Evolutionary conservation across 805 yeast species (phyloP), one percentile per base, ranked within the genome.

Genomic region (Lachancea dasiensis): DNA sequence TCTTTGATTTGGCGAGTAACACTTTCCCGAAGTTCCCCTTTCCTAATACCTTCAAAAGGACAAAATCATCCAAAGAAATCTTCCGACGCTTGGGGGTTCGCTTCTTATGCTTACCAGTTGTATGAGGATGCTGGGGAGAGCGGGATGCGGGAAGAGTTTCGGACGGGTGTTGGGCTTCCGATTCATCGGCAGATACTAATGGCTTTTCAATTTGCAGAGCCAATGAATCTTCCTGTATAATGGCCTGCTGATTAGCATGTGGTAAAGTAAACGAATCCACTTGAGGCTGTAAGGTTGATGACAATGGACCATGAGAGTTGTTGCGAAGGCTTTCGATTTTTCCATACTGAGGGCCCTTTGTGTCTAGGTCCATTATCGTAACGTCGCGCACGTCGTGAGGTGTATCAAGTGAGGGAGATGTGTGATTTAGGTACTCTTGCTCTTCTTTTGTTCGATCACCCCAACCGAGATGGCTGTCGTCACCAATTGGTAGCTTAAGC

Each of bases 21-120:
- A 92, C 98, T 58, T 92, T 92, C 64, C 99, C 99, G 60, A 92
- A 92, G 61, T 92, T 92, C 65, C 99, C 99, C 60, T 89, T 92
- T 52, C 99, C 99, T 41, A 92, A 72, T 7, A 92, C 98, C 7
- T 97, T 95, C 49, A 92, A 65, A 55, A 92, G 83, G 50, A 86
- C 82, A 71, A 92, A 92, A 63, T 92, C 97, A 60, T 92, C 97
- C 40, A 92, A 71, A 0, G 98, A 97, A 39, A 89, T 77, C 60
- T 79, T 81, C 52, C 82, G 77, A 49, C 86, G 77, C 49, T 68
- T 56, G 8, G 51, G 38, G 5, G 47, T 36, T 37, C 44, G 50
- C 45, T 46, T 60, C 36, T 48, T 54, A 26, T 54, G 58, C 43
- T 43, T 60, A 1, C 46, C 24, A 24, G 36, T 35, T 6, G 42